Percentiles rank a stretch among this genome's conserved stretches.
Evolutionary conservation across 345 rosid genomes (phyloP).

Genomic region (sweet orange (Citrus sinensis)): DVS_A1.0 CM039162.1:29045001-29045500

Average conservation of each 20-base stretch:
- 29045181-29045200: slow-evolving; percentile 24
- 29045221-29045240: slow-evolving; percentile 33
- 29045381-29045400: slow-evolving; percentile 26
- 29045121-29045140: slow-evolving; percentile 22
- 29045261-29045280: slow-evolving; percentile 29
- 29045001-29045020: slow-evolving; percentile 26
- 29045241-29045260: slow-evolving; percentile 30
- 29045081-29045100: slow-evolving; percentile 54
- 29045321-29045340: slow-evolving; percentile 33
- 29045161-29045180: slow-evolving; percentile 24
- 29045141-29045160: slow-evolving; percentile 33
- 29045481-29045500: slow-evolving; percentile 32
- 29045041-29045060: slow-evolving; percentile 30
- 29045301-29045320: slow-evolving; percentile 50
- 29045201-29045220: slow-evolving; percentile 26
- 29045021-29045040: slow-evolving; percentile 15
- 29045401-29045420: slow-evolving; percentile 42
- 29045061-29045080: slow-evolving; percentile 43
- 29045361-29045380: slow-evolving; percentile 25
- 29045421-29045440: slow-evolving; percentile 23
- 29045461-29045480: slow-evolving; percentile 21
- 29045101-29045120: slow-evolving; percentile 42
- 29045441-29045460: slow-evolving; percentile 24
- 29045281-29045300: slow-evolving; percentile 16
- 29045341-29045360: slow-evolving; percentile 29